phyloP scores from a whole-genome alignment of 352 stramenopile species.

The Globisporangium splendens region DNA sequence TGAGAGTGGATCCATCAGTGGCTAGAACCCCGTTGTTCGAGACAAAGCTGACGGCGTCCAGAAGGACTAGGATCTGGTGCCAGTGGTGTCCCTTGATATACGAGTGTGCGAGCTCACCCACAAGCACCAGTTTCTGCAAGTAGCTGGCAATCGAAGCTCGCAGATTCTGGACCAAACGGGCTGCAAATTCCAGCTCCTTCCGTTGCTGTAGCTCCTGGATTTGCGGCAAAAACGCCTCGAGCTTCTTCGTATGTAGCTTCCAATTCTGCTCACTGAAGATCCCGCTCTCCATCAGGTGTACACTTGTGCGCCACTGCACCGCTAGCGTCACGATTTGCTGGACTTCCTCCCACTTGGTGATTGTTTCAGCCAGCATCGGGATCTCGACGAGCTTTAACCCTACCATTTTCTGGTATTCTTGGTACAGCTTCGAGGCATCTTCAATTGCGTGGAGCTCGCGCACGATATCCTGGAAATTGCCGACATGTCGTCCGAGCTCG shows the following conservation, averaged over 20 bases:
- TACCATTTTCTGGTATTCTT: conserved; percentile 71
- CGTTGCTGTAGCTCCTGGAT: conserved; percentile 31
- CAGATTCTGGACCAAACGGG: conserved; percentile 36
- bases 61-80: conserved; percentile 50
- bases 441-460: conserved; percentile 45
- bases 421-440: conserved; percentile 51
- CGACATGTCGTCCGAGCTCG: conserved; percentile 54
- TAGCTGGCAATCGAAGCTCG: conserved; percentile 32
- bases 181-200: conserved; percentile 24
- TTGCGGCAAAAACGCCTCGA: conserved; percentile 31
- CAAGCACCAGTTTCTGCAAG: conserved; percentile 39
- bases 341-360: conserved; percentile 44
- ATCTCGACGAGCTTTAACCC: conserved; percentile 60
- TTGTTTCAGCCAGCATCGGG: conserved; percentile 38
- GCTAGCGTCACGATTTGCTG: conserved; percentile 52
- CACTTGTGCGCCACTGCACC: conserved; percentile 37
- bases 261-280: conserved; percentile 70
- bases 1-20: conserved; percentile 46
- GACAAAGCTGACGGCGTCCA: conserved; percentile 50
- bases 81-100: conserved; percentile 55
- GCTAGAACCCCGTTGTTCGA: conserved; percentile 44
- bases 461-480: conserved; percentile 45
- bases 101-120: conserved; percentile 47
- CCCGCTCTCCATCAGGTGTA: conserved; percentile 56
- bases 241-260: conserved; percentile 30